These are phyloP conservation scores for Mortierella sp. DNA, from an alignment of 371 early-diverging fungal species.

Conservation along the genomic window DNA sequence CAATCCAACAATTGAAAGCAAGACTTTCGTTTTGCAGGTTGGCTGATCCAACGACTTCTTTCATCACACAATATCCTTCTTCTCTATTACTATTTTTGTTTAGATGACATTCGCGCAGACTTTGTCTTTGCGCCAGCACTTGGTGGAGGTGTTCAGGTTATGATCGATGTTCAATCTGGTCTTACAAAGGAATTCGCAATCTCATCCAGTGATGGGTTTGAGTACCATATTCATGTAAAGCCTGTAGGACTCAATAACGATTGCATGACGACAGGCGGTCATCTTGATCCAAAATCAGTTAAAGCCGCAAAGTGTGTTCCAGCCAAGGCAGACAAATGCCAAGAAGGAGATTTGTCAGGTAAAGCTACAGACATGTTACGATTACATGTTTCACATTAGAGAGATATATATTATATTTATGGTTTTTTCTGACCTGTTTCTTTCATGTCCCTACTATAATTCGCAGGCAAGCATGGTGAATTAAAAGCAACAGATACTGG, in stretches of 20 bases:
- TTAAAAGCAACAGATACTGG: slow-evolving; percentile 34
- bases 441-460: not conserved
- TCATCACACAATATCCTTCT: too few relatives aligned
- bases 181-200: slow-evolving; percentile 20
- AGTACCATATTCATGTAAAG: slow-evolving; percentile 45
- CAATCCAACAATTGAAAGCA: too few relatives aligned
- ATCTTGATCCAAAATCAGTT: slow-evolving; percentile 35
- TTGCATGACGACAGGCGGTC: slow-evolving; percentile 32
- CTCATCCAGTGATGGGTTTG: slow-evolving; percentile 27
- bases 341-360: slow-evolving; percentile 55
- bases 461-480: slow-evolving; percentile 40
- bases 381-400: not conserved
- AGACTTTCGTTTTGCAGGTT: too few relatives aligned
- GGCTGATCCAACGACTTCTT: not conserved
- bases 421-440: too few relatives aligned
- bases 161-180: slow-evolving; percentile 29
- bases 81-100: not conserved
- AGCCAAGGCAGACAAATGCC: slow-evolving; percentile 24
- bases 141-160: slow-evolving; percentile 24
- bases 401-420: not conserved
- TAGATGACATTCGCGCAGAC: slow-evolving; percentile 30
- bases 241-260: slow-evolving; percentile 36
- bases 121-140: slow-evolving; percentile 26
- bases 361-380: not conserved
- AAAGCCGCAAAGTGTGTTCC: slow-evolving; percentile 30